Evolutionary conservation across 441 rosid genomes (phyloP), one percentile per base, ranked within the genome.

Genomic region (Mallotus repandus): DNA sequence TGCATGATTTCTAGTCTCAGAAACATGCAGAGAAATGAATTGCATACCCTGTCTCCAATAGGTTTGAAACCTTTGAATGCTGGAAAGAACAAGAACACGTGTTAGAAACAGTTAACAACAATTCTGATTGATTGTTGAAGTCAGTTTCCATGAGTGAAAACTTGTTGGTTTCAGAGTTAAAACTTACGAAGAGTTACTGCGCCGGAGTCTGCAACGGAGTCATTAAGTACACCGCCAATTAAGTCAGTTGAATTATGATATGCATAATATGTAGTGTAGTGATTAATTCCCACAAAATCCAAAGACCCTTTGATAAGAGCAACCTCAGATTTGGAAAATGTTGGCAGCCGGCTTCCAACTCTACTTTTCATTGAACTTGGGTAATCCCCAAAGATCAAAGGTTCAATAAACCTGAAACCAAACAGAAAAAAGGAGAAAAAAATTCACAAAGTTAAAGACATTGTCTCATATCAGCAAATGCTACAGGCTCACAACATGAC

Each of bases 221-320:
- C 98, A 53, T 88, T 75, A 38, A 96, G 83, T 64, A 91, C 41
- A 54, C 14, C 38, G 6, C 79, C 80, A 1, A 87, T 43, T 53
- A 82, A 18, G 70, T 62, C 74, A 0, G 84, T 70, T 18, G 73
- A 7, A 67, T 84, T 84, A 71, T 81, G 69, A 25, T 77, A 76
- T 52, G 89, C 98, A 66, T 93, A 96, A 69, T 69, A 91, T 9
- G 99, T 93, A 29, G 99, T 96, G 77, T 96, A 96, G 77, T 96
- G 99, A 81, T 96, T 96, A 52, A 93, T 96, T 73, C 98, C 99
- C 16, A 96, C 88, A 76, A 93, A 96, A 79, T 96, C 99, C 58
- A 91, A 61, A n/a, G 98, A 96, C 46, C 97, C 97, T 81, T 90
- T 91, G 1, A 90, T 46, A 63, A 96, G 81, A 67, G 81, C 72